Evolutionary conservation across 306 rosid genomes (phyloP).

Genomic region (Castanopsis chinensis): DNA sequence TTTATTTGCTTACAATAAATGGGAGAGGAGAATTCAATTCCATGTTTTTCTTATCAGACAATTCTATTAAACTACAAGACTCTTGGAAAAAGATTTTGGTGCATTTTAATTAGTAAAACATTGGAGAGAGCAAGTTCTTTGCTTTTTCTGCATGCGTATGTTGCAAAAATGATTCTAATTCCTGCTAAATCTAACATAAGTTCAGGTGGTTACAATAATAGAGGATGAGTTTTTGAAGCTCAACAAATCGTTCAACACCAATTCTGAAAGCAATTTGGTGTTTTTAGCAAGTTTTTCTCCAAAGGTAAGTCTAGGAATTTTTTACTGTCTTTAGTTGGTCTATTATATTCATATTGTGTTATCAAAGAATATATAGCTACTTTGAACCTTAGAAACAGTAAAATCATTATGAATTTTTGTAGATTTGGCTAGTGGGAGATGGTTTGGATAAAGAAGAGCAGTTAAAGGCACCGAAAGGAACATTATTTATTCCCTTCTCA

Average conservation of each 20-base stretch:
- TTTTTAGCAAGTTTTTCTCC: constrained; percentile 33
- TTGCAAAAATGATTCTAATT: too few species aligned
- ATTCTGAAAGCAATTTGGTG: constrained; percentile 33
- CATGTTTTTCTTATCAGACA: too few species aligned
- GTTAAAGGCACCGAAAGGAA: constrained; percentile 57
- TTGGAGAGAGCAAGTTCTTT: too few species aligned
- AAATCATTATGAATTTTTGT: not conserved
- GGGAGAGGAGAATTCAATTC: too few species aligned
- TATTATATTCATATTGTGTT: too few species aligned
- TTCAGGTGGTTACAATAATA: constrained; percentile 42
- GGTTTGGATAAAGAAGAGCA: constrained; percentile 54
- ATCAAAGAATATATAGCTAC: too few species aligned
- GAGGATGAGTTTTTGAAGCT: constrained; percentile 46
- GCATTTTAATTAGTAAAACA: too few species aligned
- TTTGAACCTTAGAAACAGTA: not conserved
- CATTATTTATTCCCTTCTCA: constrained; percentile 68
- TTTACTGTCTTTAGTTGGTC: too few species aligned
- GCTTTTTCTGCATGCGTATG: too few species aligned
- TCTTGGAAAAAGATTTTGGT: too few species aligned
- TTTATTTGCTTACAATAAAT: too few species aligned
- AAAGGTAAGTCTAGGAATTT: constrained; percentile 30
- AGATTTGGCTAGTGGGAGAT: constrained; percentile 81
- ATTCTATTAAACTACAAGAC: too few species aligned
- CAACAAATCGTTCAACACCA: constrained; percentile 21
- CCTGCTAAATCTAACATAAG: not conserved